These are phyloP conservation scores for Immersiporthe knoxdaviesiana DNA, from an alignment of 2,329 filamentous ascomycete species.

Conservation along the genomic window DNA sequence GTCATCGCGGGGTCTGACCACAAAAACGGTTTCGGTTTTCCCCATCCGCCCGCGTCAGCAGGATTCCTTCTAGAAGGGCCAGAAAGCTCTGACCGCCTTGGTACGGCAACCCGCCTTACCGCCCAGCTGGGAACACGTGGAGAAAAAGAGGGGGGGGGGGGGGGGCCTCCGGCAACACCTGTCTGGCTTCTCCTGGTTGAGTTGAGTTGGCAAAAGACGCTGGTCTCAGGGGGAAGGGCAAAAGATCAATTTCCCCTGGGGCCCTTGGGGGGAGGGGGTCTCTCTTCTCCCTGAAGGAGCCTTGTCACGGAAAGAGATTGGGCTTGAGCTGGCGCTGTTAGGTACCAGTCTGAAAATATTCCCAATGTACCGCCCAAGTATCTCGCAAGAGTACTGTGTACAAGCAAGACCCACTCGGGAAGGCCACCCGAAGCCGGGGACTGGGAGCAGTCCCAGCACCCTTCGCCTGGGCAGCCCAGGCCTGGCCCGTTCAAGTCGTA, in stretches of 20 bases:
- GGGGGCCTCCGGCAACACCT: constrained; percentile 7
- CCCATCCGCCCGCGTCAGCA: constrained; percentile 4
- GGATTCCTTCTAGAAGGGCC: neutral
- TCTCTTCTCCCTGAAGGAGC: neutral
- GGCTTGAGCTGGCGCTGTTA: constrained; percentile 11
- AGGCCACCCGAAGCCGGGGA: constrained; percentile 28
- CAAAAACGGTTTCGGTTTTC: neutral
- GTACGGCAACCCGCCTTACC: constrained; percentile 3
- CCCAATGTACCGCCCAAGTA: constrained; percentile 13
- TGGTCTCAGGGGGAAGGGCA: neutral
- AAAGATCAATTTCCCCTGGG: constrained; percentile 13
- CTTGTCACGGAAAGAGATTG: neutral
- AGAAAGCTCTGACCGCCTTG: constrained; percentile 21
- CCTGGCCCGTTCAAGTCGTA: neutral
- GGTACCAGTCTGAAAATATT: neutral
- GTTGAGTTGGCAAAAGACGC: neutral
- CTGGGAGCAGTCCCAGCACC: constrained; percentile 31
- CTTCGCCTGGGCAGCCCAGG: neutral
- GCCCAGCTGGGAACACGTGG: constrained; percentile 20
- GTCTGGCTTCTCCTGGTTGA: neutral
- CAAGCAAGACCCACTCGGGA: constrained; percentile 25
- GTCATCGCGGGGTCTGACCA: constrained; percentile 8
- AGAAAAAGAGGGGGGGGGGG: constrained; percentile 13
- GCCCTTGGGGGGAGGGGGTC: neutral
- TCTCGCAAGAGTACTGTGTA: neutral